Evolutionary conservation across 73 alveolate genomes (phyloP).

Genomic region (Paramecium biaurelia): DNA sequence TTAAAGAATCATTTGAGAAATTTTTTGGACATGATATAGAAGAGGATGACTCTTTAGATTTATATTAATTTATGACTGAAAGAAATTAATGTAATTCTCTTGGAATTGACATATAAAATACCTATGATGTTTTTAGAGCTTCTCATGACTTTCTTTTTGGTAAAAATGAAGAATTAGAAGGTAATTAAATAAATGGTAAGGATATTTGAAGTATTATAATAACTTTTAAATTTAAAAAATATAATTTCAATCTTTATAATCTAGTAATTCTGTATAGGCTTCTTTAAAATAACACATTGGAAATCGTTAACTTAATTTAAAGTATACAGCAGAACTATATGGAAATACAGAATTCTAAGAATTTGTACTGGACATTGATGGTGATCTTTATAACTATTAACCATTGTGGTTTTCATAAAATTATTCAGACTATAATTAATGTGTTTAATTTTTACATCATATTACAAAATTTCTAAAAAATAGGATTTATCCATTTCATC

Average conservation of each 20-base stretch:
- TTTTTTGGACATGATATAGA: slow-evolving; percentile 7
- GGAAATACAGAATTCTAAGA: slow-evolving; percentile 51
- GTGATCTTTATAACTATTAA: slow-evolving; percentile 1
- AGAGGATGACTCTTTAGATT: slow-evolving; percentile 47
- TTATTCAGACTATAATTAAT: neutral
- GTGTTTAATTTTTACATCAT: neutral
- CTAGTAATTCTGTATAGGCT: neutral
- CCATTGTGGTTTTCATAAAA: neutral
- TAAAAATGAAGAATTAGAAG: neutral
- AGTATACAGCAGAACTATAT: slow-evolving; percentile 26
- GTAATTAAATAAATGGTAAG: neutral
- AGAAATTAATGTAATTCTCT: slow-evolving; percentile 32
- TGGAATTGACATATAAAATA: slow-evolving; percentile 33
- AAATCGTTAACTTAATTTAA: neutral
- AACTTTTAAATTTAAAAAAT: neutral
- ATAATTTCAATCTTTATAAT: slow-evolving; percentile 12
- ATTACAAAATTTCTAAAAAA: neutral
- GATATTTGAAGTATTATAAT: neutral
- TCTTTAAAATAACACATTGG: neutral
- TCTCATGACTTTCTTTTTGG: slow-evolving; percentile 43
- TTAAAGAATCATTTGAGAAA: slow-evolving; percentile 29
- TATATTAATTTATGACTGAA: slow-evolving; percentile 49
- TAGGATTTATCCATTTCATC: slow-evolving; percentile 50
- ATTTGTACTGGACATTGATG: slow-evolving; percentile 24
- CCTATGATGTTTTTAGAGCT: slow-evolving; percentile 39